Evolutionary conservation across 2,329 filamentous ascomycete genomes (phyloP).

Genomic region (Arthrobotrys megalospora): DNA sequence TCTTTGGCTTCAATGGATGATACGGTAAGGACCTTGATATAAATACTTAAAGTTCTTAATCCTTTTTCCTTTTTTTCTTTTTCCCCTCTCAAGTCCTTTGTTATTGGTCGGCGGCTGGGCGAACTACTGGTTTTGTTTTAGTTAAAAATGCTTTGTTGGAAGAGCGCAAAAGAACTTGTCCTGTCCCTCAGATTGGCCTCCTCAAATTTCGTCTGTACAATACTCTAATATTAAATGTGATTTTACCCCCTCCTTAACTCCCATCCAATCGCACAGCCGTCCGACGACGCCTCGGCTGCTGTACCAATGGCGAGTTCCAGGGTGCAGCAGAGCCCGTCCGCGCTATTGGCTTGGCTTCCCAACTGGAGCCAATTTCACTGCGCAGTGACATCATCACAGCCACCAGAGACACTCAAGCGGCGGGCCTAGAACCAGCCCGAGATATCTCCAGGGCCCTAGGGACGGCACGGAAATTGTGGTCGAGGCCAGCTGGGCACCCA

Average conservation of each 20-base stretch:
- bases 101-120: slow-evolving; percentile 22
- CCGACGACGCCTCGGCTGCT: slow-evolving; percentile 33
- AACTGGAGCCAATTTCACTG: slow-evolving; percentile 32
- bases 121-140: slow-evolving; percentile 20
- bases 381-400: slow-evolving; percentile 48
- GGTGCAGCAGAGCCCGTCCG: slow-evolving; percentile 23
- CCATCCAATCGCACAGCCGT: slow-evolving; percentile 8
- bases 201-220: slow-evolving; percentile 33
- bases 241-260: slow-evolving; percentile 9
- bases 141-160: slow-evolving; percentile 1
- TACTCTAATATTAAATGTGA: slow-evolving; percentile 26
- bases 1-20: neutral
- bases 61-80: slow-evolving; percentile 2
- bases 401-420: slow-evolving; percentile 42
- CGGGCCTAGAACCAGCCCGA: slow-evolving; percentile 54
- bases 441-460: slow-evolving; percentile 31
- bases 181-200: slow-evolving; percentile 5
- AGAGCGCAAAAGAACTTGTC: slow-evolving; percentile 15
- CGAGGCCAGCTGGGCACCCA: slow-evolving; percentile 31
- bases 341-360: slow-evolving; percentile 48
- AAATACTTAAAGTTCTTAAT: slow-evolving; percentile 15
- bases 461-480: slow-evolving; percentile 43
- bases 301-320: slow-evolving; percentile 28
- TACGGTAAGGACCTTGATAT: slow-evolving; percentile 9
- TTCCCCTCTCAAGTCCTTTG: neutral